Base-by-base conservation (phyloP, 2,329 filamentous ascomycete species). In the Fusarium pseudoanthophilum region DNA sequence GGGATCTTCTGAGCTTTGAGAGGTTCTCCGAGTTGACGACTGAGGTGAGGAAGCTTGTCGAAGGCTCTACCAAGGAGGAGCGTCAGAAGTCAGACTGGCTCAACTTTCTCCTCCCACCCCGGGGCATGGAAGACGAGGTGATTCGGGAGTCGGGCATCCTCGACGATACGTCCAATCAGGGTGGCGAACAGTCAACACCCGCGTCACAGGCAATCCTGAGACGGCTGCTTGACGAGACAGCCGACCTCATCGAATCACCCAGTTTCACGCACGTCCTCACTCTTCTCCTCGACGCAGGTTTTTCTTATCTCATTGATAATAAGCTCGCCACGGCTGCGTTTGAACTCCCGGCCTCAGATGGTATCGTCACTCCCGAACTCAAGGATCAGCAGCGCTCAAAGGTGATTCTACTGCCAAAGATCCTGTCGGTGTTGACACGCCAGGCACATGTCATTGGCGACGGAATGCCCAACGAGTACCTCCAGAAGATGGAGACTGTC, bases 211-310 rank as follows among this genome's bases (percentile, higher is more conserved):
- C 83, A 11, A 89, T 91, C 3, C 89, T 99, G 63, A 91, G 95
- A 63, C 92, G 93, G 65, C 89, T 99, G 26, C 89, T 99, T 3
- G 95, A 99, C 80, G 96, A 99, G 85, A 98, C 96, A 4, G 93
- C 95, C 43, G 96, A 99, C 80, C 89, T 99, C 30, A 92, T 98
- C 79, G 96, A 99, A 79, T 98, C 96, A 3, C 96, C 96, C 0
- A 90, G 93, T 40, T 98, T 98, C 83, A 89, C 92, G 1, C 92
- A 95, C 78, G 95, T 99, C 40, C 88, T 98, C 49, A 94, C 92
- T 5, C 90, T 93, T 65, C 88, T 98, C 63, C 92, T 98, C 67
- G 95, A 98, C 81, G 89, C 94, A 51, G 93, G 92, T 61, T 99
- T 98, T 84, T 93, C 93, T 6, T 89, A 92, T 30, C 88, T 99